Evolutionary conservation across 2,329 filamentous ascomycete species (phyloP), one percentile per base, ranked within the genome.

Genomic region (Xylariaceae sp.): DNA sequence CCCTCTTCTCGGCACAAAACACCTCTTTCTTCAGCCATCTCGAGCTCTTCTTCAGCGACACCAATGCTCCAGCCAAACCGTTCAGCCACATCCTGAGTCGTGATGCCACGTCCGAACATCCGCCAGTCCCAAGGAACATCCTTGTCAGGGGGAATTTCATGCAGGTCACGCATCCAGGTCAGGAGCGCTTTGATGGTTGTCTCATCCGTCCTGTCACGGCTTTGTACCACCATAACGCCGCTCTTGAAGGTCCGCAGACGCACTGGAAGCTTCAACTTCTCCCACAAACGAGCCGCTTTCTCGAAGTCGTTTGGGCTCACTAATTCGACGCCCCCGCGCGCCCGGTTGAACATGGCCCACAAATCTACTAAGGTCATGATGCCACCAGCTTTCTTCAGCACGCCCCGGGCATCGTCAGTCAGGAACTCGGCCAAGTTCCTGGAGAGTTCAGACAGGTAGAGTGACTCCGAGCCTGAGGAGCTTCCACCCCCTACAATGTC

Each of bases 61-160:
- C 92, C 92, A 6, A 98, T 83, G 59, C 92, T 97, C 92, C 92
- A 98, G 5, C 89, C 87, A 63, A 98, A 98, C 34, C 79, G 73
- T 61, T 94, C 86, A 0, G 92, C 92, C 0, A 81, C 78, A 56
- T 97, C 89, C 57, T 92, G 86, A 2, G 88, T 88, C 11, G 88
- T 96, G 18, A 97, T 81, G 8, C 92, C 88, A 40, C 82, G 76
- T 0, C 92, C 89, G 60, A 88, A 96, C 28, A 69, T 55, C 32
- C 70, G 71, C 83, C 83, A 87, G 53, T 94, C 82, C 85, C 85
- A 92, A 0, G 71, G 52, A 23, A 82, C 71, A 3, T 83, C 74
- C n/a, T 68, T 69, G 1, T 78, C 73, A 0, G 82, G 81, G 5
- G 79, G 75, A 34, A 79, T 71, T 36, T 71, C 68, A 50, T 86